A percentile compares a stretch with the other conserved stretches of the same genome.
These are phyloP conservation scores for Lophium mytilinum DNA, from an alignment of 495 filamentous ascomycete genomes.

Conservation along the genomic window DNA sequence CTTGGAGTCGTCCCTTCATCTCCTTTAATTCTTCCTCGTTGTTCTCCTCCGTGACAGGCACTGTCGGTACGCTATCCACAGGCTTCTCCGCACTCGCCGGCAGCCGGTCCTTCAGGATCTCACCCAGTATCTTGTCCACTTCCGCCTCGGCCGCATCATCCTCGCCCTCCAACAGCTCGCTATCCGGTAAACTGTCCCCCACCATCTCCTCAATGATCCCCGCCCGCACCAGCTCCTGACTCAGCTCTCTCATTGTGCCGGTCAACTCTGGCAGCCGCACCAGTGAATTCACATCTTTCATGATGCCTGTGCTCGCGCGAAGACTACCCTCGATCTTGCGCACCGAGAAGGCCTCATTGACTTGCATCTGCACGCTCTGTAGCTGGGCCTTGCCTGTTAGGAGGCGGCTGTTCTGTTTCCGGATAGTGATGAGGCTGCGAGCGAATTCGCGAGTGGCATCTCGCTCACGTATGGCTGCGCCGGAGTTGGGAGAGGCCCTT, in stretches of 20 bases:
- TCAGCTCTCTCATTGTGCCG: conserved; percentile 83
- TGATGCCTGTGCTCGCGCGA: conserved; percentile 75
- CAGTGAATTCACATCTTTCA: conserved; percentile 91
- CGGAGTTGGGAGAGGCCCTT: conserved; percentile 64
- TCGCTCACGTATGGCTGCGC: conserved; percentile 64
- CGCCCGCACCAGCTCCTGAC: conserved; percentile 79
- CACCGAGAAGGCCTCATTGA: conserved; percentile 91
- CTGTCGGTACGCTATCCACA: conserved; percentile 28
- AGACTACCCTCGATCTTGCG: conserved; percentile 95
- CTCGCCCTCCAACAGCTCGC: conserved; percentile 63
- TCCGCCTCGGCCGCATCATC: conserved; percentile 84
- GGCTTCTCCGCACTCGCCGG: conserved; percentile 49
- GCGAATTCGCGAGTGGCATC: conserved; percentile 80
- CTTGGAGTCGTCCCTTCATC: conserved; percentile 87
- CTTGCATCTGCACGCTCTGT: conserved; percentile 93
- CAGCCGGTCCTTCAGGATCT: conserved; percentile 76
- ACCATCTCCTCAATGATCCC: conserved; percentile 99
- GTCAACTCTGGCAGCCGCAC: conserved; percentile 79
- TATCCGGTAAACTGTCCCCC: conserved; percentile 71
- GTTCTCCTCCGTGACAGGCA: conserved; percentile 56
- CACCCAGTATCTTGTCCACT: conserved; percentile 85
- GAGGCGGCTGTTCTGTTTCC: conserved; percentile 64
- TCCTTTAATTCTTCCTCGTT: conserved; percentile 64
- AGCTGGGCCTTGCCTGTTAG: conserved; percentile 85
- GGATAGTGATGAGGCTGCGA: conserved; percentile 73